A percentile compares a stretch with the other conserved stretches of the same genome.
phyloP scores from a whole-genome alignment of 257 asterid genomes.

The Nicotiana obtusifolia region DNA sequence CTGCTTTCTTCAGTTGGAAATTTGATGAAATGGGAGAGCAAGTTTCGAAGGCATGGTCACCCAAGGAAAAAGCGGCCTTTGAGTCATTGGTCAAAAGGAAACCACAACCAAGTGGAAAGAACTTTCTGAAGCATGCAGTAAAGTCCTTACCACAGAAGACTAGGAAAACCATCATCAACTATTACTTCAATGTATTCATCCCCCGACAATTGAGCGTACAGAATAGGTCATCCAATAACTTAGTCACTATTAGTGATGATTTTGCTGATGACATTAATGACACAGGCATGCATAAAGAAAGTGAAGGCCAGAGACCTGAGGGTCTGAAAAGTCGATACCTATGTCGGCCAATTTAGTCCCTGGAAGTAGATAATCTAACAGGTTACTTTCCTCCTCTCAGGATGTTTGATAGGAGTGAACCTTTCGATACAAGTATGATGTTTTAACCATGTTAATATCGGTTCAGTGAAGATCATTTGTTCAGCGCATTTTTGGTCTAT shows the following conservation, averaged over 20 bases:
- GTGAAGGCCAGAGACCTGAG: constrained; percentile 18
- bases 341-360: constrained; percentile 19
- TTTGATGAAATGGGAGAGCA: constrained; percentile 76
- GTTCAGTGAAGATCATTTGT: background rate
- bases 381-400: background rate
- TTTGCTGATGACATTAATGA: constrained; percentile 23
- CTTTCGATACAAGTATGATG: background rate
- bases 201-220: constrained; percentile 44
- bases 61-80: constrained; percentile 41
- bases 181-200: constrained; percentile 61
- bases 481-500: background rate
- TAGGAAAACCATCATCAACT: constrained; percentile 34
- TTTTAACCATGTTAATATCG: background rate
- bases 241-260: constrained; percentile 50
- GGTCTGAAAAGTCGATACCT: constrained; percentile 31
- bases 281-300: constrained; percentile 22
- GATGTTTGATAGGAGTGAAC: background rate
- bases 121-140: constrained; percentile 49
- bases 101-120: constrained; percentile 28
- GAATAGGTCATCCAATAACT: constrained; percentile 33
- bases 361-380: background rate
- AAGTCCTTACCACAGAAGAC: constrained; percentile 40
- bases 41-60: constrained; percentile 48
- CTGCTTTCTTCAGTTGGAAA: constrained; percentile 59
- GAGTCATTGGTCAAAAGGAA: constrained; percentile 43